A percentile compares a stretch with the other conserved stretches of the same genome.
These are phyloP conservation scores for Opeltia flavorubescens DNA, from an alignment of 495 filamentous ascomycete genomes.

Conservation along the genomic window DNA sequence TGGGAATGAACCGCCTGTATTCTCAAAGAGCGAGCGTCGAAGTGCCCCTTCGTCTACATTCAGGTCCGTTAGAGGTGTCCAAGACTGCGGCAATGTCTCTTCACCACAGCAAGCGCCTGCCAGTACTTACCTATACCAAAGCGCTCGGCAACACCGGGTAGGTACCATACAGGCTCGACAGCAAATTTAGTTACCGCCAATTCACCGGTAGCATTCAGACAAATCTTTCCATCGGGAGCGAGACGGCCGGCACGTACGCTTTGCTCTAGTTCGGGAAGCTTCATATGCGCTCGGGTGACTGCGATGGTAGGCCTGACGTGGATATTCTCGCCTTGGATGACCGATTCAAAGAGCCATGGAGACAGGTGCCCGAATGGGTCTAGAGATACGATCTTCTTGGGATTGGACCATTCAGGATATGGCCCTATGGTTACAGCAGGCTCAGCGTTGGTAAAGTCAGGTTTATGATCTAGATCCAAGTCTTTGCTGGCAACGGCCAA, in stretches of 20 bases:
- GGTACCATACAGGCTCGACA: conserved; percentile 91
- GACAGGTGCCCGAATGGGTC: conserved; percentile 86
- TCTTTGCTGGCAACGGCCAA: conserved; percentile 85
- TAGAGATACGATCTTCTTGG: conserved; percentile 95
- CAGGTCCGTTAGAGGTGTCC: not conserved
- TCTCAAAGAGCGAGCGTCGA: conserved; percentile 79
- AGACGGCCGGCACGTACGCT: conserved; percentile 68
- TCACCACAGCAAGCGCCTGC: not conserved
- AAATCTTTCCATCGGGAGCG: conserved; percentile 79
- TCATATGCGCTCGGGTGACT: conserved; percentile 93
- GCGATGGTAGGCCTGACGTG: conserved; percentile 94
- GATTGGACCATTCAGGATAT: conserved; percentile 79
- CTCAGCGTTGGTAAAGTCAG: conserved; percentile 89
- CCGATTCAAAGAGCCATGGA: conserved; percentile 62
- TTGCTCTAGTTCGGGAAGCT: conserved; percentile 81
- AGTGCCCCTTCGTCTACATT: conserved; percentile 65
- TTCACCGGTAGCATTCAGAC: conserved; percentile 69
- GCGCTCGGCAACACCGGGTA: conserved; percentile 85
- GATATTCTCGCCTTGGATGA: conserved; percentile 53
- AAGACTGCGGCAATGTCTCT: not conserved
- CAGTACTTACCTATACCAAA: conserved; percentile 66
- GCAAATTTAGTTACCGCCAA: conserved; percentile 94
- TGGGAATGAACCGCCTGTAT: conserved; percentile 85
- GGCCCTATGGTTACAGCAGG: conserved; percentile 78
- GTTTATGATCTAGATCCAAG: conserved; percentile 68